Evolutionary conservation across 148 eudicot species (phyloP), one percentile per base, ranked within the genome.

Genomic region (Drosera capensis): DNA sequence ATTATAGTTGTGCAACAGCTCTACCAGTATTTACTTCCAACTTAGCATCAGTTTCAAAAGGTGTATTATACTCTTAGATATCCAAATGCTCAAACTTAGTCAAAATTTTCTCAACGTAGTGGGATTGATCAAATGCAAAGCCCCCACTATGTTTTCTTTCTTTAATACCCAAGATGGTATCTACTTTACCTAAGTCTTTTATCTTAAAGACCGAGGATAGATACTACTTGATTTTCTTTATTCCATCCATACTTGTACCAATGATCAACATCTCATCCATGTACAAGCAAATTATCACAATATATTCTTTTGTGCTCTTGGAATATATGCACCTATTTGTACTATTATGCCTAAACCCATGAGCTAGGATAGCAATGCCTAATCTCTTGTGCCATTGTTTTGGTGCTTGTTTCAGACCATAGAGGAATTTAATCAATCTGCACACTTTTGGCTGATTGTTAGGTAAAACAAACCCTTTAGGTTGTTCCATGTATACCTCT

Each of bases 401-500:
- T n/a, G n/a, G n/a, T n/a, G n/a, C n/a, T n/a, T n/a, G n/a, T n/a
- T 47, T 47, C 1, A 25, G 7, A 28, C 51, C 6, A 47, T 25
- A 47, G n/a, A 25, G 29, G 7, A 37, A 16, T 14, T 30, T 14
- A 1, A 25, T 24, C 19, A 47, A 2, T n/a, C 29, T 47, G 17
- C 37, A 47, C 1, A 28, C 36, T 28, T 47, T 31, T 22, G n/a
- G 29, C 34, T 9, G 0, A 25, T 11, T 48, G 5, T 12, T 13
- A 30, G 2, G 1, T 13, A 20, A 48, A 48, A 48, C 9, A 8
- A 48, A 28, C 29, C 40, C 31, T 30, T n/a, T n/a, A n/a, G n/a
- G n/a, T n/a, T n/a, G n/a, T n/a, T n/a, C n/a, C n/a, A n/a, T n/a
- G n/a, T n/a, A n/a, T n/a, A n/a, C n/a, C n/a, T n/a, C n/a, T n/a